Evolutionary conservation across 139 green algal species (phyloP), one percentile per base, ranked within the genome.

Genomic region (Volvox africanus): DNA sequence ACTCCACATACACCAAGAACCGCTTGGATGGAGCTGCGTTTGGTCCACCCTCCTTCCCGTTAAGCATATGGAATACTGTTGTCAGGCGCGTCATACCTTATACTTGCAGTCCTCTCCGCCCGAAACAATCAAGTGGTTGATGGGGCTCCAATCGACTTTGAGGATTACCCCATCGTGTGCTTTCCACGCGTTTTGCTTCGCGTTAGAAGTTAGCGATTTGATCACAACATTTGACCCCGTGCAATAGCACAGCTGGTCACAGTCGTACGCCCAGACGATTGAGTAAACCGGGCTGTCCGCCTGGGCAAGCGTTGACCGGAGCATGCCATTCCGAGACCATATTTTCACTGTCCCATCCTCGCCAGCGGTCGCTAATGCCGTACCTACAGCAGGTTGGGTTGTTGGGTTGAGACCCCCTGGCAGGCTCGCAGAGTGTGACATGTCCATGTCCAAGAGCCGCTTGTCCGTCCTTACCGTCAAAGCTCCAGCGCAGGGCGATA

Each of bases 51-150:
- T 55, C 44, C 44, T 55, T 9, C 44, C 44, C 5, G 9, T 9
- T 14, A 14, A 55, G 44, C 44, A 9, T 55, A 55, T 55, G 9
- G 44, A 55, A 9, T 55, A 55, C 44, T 55, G 9, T 55, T 55
- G 44, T 55, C 44, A 55, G 44, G 44, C 44, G 44, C 44, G 44
- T 55, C 94, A 92, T 62, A 98, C 95, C 95, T 97, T 94, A 93
- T 97, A 98, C 65, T 92, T 95, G 92, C 96, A 96, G 93, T 98
- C 97, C 87, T 98, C 97, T 1, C 95, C 96, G 0, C 95, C 96
- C 19, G 93, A 95, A 16, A 98, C 94, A 30, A 98, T 96, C 20
- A 96, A 91, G 77, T 94, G 85, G 89, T 94, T 97, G 37, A 96
- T 93, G 17, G 92, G 68, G 86, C 90, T 96, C 97, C 97, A 98